These are phyloP conservation scores for Magnusiomyces sp. DNA, from an alignment of 1,139 yeast species.

Conservation along the genomic window DNA sequence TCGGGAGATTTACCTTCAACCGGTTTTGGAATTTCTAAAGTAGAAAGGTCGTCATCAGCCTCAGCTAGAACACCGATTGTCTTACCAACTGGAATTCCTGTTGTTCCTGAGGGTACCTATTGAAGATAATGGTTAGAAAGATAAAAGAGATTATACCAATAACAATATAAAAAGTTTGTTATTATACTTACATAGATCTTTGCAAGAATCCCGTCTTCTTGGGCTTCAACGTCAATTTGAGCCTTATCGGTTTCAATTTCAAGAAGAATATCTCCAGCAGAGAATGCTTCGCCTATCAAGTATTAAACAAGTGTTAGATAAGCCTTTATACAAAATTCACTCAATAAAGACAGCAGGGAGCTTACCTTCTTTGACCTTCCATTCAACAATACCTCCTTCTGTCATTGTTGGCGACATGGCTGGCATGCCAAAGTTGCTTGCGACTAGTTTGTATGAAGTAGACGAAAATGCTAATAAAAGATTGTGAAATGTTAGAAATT, in stretches of 20 bases:
- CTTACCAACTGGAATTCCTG: slow-evolving; percentile 75
- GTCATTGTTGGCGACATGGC: slow-evolving; percentile 99
- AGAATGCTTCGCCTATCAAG: slow-evolving; percentile 48
- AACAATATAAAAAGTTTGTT: neutral
- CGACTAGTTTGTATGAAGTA: slow-evolving; percentile 26
- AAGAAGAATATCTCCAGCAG: slow-evolving; percentile 76
- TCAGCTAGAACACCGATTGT: slow-evolving; percentile 88
- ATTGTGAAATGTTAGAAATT: too few relatives aligned
- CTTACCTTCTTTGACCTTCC: slow-evolving; percentile 77
- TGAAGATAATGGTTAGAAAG: neutral
- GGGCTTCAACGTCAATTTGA: slow-evolving; percentile 87
- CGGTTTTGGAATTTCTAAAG: slow-evolving; percentile 51
- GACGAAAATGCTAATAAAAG: slow-evolving; percentile 7
- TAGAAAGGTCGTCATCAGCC: slow-evolving; percentile 67
- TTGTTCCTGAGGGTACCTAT: slow-evolving; percentile 51
- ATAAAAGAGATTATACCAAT: neutral
- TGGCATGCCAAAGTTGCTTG: slow-evolving; percentile 77
- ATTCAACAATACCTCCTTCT: slow-evolving; percentile 89
- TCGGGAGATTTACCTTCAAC: slow-evolving; percentile 21
- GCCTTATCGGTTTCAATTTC: slow-evolving; percentile 95
- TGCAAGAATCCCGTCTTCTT: slow-evolving; percentile 82
- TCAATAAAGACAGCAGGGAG: neutral
- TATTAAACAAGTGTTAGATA: too few relatives aligned
- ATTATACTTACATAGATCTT: slow-evolving; percentile 46
- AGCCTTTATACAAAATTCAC: too few relatives aligned